Percentiles rank a stretch among this genome's conserved stretches.
These are phyloP conservation scores for Amyloporia xantha DNA, from an alignment of 768 basidiomycete genomes.

Conservation along the genomic window DNA sequence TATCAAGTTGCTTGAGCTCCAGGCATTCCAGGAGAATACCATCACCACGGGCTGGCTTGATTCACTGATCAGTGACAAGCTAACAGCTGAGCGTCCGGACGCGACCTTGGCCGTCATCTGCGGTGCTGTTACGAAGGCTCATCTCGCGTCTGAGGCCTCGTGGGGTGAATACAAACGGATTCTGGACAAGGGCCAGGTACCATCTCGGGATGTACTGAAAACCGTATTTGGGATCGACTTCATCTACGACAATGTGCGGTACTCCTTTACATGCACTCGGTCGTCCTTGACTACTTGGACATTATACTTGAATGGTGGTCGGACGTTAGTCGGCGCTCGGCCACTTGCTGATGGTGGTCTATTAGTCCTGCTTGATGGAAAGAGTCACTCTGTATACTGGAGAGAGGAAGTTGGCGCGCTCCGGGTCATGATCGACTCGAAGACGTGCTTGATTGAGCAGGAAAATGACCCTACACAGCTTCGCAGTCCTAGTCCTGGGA, in stretches of 20 bases:
- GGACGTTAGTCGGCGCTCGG: conserved; percentile 87
- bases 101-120: conserved; percentile 89
- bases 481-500: conserved; percentile 92
- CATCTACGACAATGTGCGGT: conserved; percentile 93
- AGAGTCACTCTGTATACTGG: conserved; percentile 97
- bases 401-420: conserved; percentile 95
- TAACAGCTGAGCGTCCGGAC: conserved; percentile 96
- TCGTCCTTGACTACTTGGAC: conserved; percentile 88
- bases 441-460: conserved; percentile 98
- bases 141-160: conserved; percentile 84
- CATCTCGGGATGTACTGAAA: conserved; percentile 88
- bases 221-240: conserved; percentile 97
- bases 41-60: conserved; percentile 99
- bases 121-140: conserved; percentile 93
- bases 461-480: conserved; percentile 99
- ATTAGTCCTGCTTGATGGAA: conserved; percentile 84
- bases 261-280: conserved; percentile 91
- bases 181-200: conserved; percentile 97
- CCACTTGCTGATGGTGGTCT: conserved; percentile 94
- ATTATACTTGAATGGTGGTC: conserved; percentile 92
- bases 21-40: conserved; percentile 94
- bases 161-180: conserved; percentile 91
- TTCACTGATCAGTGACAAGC: conserved; percentile 91
- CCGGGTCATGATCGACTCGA: conserved; percentile 89
- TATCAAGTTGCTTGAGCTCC: conserved; percentile 93